Evolutionary conservation across 78 protist genomes (phyloP).

Genomic region (Dictyostelium capitatum): DNA sequence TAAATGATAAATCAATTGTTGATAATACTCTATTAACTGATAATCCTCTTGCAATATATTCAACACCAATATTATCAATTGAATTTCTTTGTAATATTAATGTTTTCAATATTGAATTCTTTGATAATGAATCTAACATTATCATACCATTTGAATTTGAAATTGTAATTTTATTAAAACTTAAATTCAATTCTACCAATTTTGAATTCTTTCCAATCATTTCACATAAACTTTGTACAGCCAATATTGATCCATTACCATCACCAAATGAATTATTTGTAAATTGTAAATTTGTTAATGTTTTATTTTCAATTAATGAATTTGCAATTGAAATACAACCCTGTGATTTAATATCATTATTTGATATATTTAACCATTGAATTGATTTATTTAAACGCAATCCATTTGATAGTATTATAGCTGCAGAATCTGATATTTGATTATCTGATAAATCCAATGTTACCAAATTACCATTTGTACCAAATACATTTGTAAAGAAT

Average conservation of each 20-base stretch:
- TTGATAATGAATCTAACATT: conserved; percentile 2
- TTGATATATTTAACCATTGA: conserved; percentile 12
- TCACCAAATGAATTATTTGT: conserved; percentile 16
- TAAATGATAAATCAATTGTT: conserved; percentile 15
- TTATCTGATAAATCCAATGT: conserved; percentile 33
- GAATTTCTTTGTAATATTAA: conserved; percentile 34
- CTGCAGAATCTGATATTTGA: conserved; percentile 45
- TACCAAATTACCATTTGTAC: not conserved
- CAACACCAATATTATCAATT: conserved; percentile 17
- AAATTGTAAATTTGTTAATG: conserved; percentile 20
- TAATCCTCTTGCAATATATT: conserved; percentile 26
- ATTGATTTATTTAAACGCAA: not conserved
- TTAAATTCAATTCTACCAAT: conserved; percentile 41
- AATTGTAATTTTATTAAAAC: conserved; percentile 29
- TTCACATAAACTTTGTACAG: not conserved
- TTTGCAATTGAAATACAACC: conserved; percentile 26
- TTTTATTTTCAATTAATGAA: not conserved
- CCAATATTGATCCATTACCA: conserved; percentile 22
- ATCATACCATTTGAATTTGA: not conserved
- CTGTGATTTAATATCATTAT: conserved; percentile 25
- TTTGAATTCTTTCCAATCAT: conserved; percentile 17
- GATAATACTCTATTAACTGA: not conserved
- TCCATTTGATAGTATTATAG: conserved; percentile 14
- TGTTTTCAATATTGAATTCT: conserved; percentile 11
- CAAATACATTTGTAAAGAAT: conserved; percentile 11